Conservation (phyloP, 2,329 filamentous ascomycete genomes). For the Neonectria magnoliae region DNA sequence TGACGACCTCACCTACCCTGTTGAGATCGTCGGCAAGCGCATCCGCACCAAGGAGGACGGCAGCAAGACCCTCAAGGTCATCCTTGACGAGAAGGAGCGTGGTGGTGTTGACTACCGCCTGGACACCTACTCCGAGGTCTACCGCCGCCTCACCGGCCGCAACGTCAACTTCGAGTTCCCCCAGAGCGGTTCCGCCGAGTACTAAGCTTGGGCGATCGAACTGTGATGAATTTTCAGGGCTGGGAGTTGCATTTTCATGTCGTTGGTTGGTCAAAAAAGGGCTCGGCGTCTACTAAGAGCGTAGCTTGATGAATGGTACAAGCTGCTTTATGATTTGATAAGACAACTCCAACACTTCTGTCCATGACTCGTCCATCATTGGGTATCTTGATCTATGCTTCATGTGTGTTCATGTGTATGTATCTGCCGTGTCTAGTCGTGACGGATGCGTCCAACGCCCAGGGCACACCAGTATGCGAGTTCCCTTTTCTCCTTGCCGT, state of each 20-base stretch:
- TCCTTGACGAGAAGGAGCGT: conserved; percentile 99
- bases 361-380: conserved; percentile 41
- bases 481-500: conserved; percentile 81
- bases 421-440: conserved; percentile 47
- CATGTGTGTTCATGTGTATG: conserved; percentile 25
- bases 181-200: conserved; percentile 80
- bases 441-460: conserved; percentile 82
- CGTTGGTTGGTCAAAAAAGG: conserved; percentile 54
- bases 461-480: conserved; percentile 96
- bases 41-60: conserved; percentile 98
- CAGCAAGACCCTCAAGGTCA: conserved; percentile 97
- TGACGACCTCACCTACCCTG: conserved; percentile 96
- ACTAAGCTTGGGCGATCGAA: conserved; percentile 65
- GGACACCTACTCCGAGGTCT: conserved; percentile 99
- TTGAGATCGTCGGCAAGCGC: conserved; percentile 99
- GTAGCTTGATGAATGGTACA: conserved; percentile 61
- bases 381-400: conserved; percentile 55
- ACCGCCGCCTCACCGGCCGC: conserved; percentile 97
- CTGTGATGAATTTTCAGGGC: conserved; percentile 37
- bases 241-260: conserved; percentile 50
- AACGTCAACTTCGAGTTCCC: conserved; percentile 99
- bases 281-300: conserved; percentile 60
- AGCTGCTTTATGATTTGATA: conserved; percentile 55
- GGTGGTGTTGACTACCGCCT: conserved; percentile 99
- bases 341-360: conserved; percentile 45